Evolutionary conservation across 148 eudicot genomes (phyloP), one percentile per base, ranked within the genome.

Genomic region (Amaranthus hypochondriacus): DNA sequence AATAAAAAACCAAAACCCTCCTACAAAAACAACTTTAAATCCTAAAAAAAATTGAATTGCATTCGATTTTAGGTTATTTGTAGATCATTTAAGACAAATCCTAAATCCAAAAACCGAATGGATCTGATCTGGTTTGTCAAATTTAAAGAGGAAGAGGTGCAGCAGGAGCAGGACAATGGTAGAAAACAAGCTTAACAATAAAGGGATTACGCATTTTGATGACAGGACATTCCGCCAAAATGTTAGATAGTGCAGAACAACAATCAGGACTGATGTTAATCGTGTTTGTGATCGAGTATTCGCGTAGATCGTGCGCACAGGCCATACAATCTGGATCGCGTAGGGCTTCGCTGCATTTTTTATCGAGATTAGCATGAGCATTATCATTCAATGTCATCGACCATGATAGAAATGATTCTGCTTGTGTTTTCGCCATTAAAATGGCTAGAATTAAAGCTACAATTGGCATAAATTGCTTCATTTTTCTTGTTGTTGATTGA

Each of bases 91-190:
- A 28, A 28, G 2, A 28, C 39, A 28, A 2, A 28, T 28, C 39
- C 2, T 28, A 2, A 28, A 28, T 28, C 2, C 39, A 28, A 28
- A 28, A 28, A 28, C 39, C 39, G 39, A 28, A 28, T 28, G 39
- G 2, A 28, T 28, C 39, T 28, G 1, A 28, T 28, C 39, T 28
- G 39, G 39, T 28, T 0, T 0, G 2, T 28, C 39, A 28, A 2
- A 28, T 28, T 28, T 28, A 28, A 28, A 28, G 43, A 63, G 66
- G 66, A 42, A 49, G 46, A 63, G 66, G 66, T 8, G 66, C 2
- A 13, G 75, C 14, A 3, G 75, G 50, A 60, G 48, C 66, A 61
- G 68, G 43, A 7, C 75, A 73, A 51, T 73, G 49, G 21, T 51
- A 21, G 7, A 1, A 39, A 52, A 62, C 10, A 51, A 73, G 53